Conservation (phyloP, 2,329 filamentous ascomycete genomes). For the Aurifilum marmelostoma region DNA sequence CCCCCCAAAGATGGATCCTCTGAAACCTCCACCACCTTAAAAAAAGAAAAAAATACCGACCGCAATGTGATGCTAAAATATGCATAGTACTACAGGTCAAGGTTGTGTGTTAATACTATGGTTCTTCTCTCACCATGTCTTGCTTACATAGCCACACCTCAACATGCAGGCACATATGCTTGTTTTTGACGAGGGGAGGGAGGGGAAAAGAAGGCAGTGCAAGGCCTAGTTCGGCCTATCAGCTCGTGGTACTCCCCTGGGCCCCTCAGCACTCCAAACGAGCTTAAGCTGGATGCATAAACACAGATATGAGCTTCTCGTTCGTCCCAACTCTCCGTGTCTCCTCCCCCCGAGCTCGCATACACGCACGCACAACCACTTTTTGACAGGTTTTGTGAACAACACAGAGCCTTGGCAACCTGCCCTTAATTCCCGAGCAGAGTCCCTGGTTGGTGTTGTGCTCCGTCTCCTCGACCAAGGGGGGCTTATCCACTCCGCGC, state of each 20-base stretch:
- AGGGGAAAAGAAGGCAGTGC: background rate
- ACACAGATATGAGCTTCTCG: background rate
- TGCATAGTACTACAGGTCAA: background rate
- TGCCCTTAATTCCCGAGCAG: background rate
- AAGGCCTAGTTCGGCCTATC: background rate
- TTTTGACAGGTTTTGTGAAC: background rate
- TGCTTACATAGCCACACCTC: background rate
- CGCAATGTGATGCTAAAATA: background rate
- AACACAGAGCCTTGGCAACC: background rate
- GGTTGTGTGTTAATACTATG: background rate
- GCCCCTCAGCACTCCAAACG: background rate
- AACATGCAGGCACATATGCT: background rate
- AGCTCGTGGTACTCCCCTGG: background rate
- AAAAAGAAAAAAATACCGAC: too few species aligned
- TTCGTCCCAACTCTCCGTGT: background rate
- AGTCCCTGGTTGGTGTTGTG: background rate
- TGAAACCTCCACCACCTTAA: background rate
- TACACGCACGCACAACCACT: background rate
- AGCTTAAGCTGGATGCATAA: background rate
- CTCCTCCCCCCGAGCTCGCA: too few species aligned
- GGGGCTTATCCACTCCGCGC: too few species aligned
- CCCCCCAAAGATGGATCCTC: too few species aligned
- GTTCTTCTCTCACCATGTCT: background rate
- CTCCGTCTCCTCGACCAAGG: background rate
- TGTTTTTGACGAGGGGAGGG: background rate